These are phyloP conservation scores for Penicillium sp. DNA, from an alignment of 2,329 filamentous ascomycete genomes.

Conservation along the genomic window DNA sequence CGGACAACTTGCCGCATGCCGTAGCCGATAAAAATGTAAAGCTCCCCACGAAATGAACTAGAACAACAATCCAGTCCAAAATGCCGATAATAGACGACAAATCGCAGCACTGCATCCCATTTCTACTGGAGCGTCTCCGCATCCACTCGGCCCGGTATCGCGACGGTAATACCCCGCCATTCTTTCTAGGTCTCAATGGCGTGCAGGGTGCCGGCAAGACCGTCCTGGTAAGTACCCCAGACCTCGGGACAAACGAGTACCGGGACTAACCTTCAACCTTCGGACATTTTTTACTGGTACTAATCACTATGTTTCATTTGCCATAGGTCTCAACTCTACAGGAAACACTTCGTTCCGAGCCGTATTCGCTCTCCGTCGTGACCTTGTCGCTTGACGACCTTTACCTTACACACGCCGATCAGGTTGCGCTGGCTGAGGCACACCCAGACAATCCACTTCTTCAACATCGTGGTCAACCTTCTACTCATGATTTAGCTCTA, in stretches of 20 bases:
- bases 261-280: neutral
- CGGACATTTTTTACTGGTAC: neutral
- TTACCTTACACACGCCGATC: constrained; percentile 72
- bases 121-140: constrained; percentile 64
- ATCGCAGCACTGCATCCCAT: constrained; percentile 72
- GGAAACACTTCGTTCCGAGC: constrained; percentile 56
- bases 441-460: constrained; percentile 73
- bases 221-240: constrained; percentile 61
- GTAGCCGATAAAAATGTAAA: constrained; percentile 13
- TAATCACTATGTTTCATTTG: neutral
- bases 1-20: constrained; percentile 12
- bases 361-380: constrained; percentile 62
- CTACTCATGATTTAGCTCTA: constrained; percentile 74
- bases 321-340: constrained; percentile 61
- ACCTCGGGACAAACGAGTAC: constrained; percentile 10
- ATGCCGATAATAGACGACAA: constrained; percentile 73
- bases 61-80: constrained; percentile 22
- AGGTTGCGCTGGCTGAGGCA: constrained; percentile 62
- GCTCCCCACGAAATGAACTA: neutral
- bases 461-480: constrained; percentile 79
- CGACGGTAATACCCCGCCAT: constrained; percentile 55
- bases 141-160: constrained; percentile 48
- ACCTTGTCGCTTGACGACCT: constrained; percentile 87
- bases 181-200: constrained; percentile 86
- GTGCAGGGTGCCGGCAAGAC: constrained; percentile 93